Evolutionary conservation across 768 basidiomycete genomes (phyloP).

Genomic region (Paxillus involutus): DNA sequence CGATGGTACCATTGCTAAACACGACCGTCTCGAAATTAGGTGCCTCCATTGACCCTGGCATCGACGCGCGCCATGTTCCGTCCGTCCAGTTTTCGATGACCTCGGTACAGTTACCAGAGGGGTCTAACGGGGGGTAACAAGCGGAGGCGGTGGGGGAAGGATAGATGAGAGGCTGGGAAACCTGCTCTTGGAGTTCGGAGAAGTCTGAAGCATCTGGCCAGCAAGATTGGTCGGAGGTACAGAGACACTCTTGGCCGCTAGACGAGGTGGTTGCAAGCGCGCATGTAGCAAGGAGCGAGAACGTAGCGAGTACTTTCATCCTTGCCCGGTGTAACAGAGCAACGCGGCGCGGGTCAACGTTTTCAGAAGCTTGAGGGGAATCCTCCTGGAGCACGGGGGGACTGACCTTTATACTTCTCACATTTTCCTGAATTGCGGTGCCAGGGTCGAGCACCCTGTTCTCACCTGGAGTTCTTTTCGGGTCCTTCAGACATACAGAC

Average conservation of each 20-base stretch:
- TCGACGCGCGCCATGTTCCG: constrained; percentile 40
- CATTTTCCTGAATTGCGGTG: too few species aligned
- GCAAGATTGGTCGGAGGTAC: constrained; percentile 37
- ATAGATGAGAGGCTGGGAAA: constrained; percentile 45
- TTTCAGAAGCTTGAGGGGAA: too few species aligned
- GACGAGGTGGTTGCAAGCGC: background rate
- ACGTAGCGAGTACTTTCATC: background rate
- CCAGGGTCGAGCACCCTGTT: too few species aligned
- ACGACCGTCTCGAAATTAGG: constrained; percentile 34
- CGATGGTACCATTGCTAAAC: constrained; percentile 46
- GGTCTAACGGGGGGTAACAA: constrained; percentile 39
- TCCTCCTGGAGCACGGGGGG: too few species aligned
- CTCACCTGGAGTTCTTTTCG: too few species aligned
- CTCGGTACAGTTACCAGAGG: constrained; percentile 39
- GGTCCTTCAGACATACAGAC: too few species aligned
- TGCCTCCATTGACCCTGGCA: constrained; percentile 40
- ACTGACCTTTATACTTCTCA: too few species aligned
- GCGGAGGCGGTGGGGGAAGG: constrained; percentile 40
- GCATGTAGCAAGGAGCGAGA: background rate
- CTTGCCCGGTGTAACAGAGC: background rate
- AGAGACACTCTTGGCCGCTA: constrained; percentile 29
- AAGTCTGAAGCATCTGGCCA: constrained; percentile 42
- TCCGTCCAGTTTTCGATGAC: constrained; percentile 28
- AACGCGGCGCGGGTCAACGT: too few species aligned
- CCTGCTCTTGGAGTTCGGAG: constrained; percentile 28